Evolutionary conservation across 495 filamentous ascomycete species (phyloP).

Genomic region (Xylaria castorea): DNA sequence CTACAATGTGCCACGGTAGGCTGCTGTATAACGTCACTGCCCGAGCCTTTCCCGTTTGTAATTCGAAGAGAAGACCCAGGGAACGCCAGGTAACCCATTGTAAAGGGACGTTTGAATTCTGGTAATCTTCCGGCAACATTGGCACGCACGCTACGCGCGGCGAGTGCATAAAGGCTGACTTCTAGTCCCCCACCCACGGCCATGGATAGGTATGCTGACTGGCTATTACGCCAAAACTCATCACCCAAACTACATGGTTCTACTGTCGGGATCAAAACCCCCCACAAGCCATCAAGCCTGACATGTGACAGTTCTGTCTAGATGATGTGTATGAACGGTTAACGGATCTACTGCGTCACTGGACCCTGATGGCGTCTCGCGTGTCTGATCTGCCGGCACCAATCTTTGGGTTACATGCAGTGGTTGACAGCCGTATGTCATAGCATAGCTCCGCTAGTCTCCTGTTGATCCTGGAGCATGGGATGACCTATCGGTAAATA

Average conservation of each 20-base stretch:
- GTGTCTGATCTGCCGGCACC: background rate
- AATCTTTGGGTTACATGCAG: background rate
- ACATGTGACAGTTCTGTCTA: background rate
- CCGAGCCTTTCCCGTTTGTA: background rate
- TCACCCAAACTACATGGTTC: background rate
- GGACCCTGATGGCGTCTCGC: background rate
- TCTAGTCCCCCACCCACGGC: background rate
- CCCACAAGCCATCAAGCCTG: background rate
- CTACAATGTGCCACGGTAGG: constrained; percentile 14
- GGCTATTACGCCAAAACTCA: background rate
- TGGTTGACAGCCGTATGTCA: background rate
- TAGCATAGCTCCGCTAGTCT: background rate
- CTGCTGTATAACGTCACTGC: constrained; percentile 6
- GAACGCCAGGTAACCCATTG: background rate
- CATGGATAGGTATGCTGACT: constrained; percentile 2
- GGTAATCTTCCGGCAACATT: background rate
- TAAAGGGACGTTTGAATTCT: background rate
- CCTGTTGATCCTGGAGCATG: background rate
- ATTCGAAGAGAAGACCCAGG: background rate
- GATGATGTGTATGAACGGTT: background rate
- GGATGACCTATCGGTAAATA: background rate
- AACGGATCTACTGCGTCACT: background rate
- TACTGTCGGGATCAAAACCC: background rate
- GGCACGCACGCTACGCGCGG: constrained; percentile 7
- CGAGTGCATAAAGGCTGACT: constrained; percentile 6